Conservation (phyloP, 2,329 filamentous ascomycete genomes). For the Hypoxylon sp. region DNA sequence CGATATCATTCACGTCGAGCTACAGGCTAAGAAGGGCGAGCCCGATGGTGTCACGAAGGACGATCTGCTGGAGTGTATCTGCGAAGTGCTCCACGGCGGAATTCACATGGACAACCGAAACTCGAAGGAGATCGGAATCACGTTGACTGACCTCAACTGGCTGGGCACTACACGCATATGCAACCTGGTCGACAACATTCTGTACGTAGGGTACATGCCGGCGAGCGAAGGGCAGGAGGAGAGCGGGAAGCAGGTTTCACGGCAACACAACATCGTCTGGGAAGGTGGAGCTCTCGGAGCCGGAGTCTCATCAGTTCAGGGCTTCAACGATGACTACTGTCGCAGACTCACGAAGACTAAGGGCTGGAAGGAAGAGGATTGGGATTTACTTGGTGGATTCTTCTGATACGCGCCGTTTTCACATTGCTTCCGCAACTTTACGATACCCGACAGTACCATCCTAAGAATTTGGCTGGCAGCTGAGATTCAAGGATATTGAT, state of each 20-base stretch:
- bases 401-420: conserved; percentile 1
- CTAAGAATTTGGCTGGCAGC: too few species aligned
- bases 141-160: conserved; percentile 12
- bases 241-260: not conserved
- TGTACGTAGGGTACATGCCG: conserved; percentile 20
- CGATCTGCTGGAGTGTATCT: conserved; percentile 13
- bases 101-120: not conserved
- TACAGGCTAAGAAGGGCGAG: conserved; percentile 10
- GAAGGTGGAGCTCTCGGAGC: conserved; percentile 3
- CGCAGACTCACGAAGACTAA: conserved; percentile 1
- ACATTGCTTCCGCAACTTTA: not conserved
- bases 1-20: conserved; percentile 16
- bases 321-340: conserved; percentile 4
- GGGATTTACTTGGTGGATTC: not conserved
- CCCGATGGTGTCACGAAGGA: conserved; percentile 25
- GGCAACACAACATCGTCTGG: conserved; percentile 6
- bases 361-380: conserved; percentile 17
- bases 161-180: not conserved
- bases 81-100: conserved; percentile 15
- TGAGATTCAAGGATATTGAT: not conserved
- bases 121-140: conserved; percentile 2
- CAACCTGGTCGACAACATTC: conserved; percentile 11
- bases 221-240: not conserved
- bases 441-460: too few species aligned
- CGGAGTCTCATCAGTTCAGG: conserved; percentile 6